Base-by-base conservation (phyloP, 305 asterid species). In the Fraxinus greggii region DNA sequence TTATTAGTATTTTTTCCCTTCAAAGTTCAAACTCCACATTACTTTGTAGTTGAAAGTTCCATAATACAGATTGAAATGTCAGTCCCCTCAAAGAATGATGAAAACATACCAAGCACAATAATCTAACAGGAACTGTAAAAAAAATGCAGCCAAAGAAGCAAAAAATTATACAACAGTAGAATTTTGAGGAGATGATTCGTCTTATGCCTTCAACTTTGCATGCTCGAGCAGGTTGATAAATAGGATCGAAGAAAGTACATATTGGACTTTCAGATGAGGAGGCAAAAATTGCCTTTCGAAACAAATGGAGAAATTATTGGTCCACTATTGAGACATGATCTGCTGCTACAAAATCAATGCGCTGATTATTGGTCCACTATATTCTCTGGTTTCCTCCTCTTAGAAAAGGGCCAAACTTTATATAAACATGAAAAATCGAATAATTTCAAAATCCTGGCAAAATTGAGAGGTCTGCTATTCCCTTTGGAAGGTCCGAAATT, bases 391-490 rank as follows among this genome's bases (percentile, higher is more conserved):
- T 67, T 63, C 15, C 28, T 76, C 28, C 79, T 72, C 17, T 42
- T 8, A 29, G n/a, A 24, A 40, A 1, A 61, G 77, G 23, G 28
- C 8, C 12, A 54, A 28, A 10, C 74, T 51, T 24, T 7, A 15
- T 77, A 70, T 35, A 21, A 7, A 17, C 7, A 33, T 28, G 40
- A 29, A 69, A 69, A 31, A 69, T 28, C n/a, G 38, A 69, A 28
- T 28, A 26, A 12, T 5, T 32, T 88, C 89, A 89, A 84, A 89
- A 89, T 80, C 92, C 92, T 0, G 98, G 99, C 89, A 95, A 86
- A 88, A 90, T 85, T 9, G 99, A 89, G 89, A 95, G 96, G 92
- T 95, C 99, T 45, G 86, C 91, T 48, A 95, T 95, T 85, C 99
- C 99, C 86, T 88, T 93, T 17, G 99, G 98, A 77, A 95, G 98